These are phyloP conservation scores for Aspergillus nidulans DNA, from an alignment of 495 filamentous ascomycete genomes.

Conservation along the genomic window DNA sequence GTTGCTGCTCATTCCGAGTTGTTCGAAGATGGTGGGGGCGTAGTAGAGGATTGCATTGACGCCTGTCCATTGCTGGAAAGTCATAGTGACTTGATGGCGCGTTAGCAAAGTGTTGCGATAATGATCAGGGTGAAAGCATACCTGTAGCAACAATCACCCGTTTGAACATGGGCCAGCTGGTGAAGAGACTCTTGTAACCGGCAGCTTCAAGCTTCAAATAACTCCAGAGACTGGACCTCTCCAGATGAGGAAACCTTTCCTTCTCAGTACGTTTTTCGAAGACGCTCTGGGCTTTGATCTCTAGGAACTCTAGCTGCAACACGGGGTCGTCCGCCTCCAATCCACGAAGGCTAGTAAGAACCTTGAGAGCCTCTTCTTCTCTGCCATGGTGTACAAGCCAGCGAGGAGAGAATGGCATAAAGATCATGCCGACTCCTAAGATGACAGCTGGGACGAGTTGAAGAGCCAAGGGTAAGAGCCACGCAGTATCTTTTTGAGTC, in stretches of 20 bases:
- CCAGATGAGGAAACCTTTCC: constrained; percentile 63
- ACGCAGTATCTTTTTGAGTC: constrained; percentile 38
- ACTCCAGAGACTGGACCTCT: constrained; percentile 49
- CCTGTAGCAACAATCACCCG: constrained; percentile 33
- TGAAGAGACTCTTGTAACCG: constrained; percentile 36
- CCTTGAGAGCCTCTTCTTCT: constrained; percentile 57
- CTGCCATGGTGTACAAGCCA: constrained; percentile 67
- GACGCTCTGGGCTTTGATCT: constrained; percentile 70
- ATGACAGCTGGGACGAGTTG: constrained; percentile 41
- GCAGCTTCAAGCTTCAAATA: constrained; percentile 65
- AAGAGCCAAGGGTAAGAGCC: constrained; percentile 42
- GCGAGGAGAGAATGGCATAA: constrained; percentile 78
- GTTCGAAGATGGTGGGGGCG: constrained; percentile 57
- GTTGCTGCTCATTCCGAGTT: constrained; percentile 32
- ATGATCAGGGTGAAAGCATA: not conserved
- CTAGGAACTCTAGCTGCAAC: constrained; percentile 70
- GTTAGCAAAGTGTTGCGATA: not conserved
- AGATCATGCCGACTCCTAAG: constrained; percentile 38
- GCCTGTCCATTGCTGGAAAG: constrained; percentile 63
- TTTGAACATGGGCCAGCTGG: constrained; percentile 34
- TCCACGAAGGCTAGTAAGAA: constrained; percentile 63
- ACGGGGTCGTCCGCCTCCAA: constrained; percentile 39
- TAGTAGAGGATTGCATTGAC: constrained; percentile 67
- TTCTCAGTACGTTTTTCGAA: constrained; percentile 69
- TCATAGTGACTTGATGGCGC: constrained; percentile 24